A percentile compares a stretch with the other conserved stretches of the same genome.
Evolutionary conservation across 768 basidiomycete species (phyloP).

Genomic region (Galerina sulciceps): DNA sequence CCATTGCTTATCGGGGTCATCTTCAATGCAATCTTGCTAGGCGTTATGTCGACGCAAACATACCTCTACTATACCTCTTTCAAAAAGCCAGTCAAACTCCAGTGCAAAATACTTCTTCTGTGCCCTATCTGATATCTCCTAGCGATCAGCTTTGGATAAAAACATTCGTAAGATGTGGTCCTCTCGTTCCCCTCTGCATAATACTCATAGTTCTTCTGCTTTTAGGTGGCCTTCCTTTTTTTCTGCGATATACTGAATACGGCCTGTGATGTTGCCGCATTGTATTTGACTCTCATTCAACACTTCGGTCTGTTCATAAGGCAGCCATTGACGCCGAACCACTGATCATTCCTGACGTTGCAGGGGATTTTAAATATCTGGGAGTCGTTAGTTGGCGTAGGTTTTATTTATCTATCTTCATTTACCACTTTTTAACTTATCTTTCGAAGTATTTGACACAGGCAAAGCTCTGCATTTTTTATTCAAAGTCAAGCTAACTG

Average conservation of each 20-base stretch:
- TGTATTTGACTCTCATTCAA: slow-evolving; percentile 48
- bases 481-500: not conserved
- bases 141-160: slow-evolving; percentile 6
- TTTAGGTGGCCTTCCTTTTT: slow-evolving; percentile 43
- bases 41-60: slow-evolving; percentile 50
- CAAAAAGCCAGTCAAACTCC: slow-evolving; percentile 8
- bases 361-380: not conserved
- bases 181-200: not conserved
- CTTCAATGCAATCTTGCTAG: slow-evolving; percentile 48
- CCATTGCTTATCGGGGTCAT: slow-evolving; percentile 49
- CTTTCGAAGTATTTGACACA: not conserved
- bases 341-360: too few species aligned
- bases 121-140: not conserved
- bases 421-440: not conserved
- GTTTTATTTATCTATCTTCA: not conserved
- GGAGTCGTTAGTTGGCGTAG: not conserved
- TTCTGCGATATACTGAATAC: slow-evolving; percentile 51
- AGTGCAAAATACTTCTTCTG: not conserved
- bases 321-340: not conserved
- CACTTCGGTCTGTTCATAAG: slow-evolving; percentile 40
- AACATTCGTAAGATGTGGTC: not conserved
- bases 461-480: not conserved
- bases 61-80: slow-evolving; percentile 49
- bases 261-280: slow-evolving; percentile 41
- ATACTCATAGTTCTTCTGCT: too few species aligned